Percentiles rank a stretch among this genome's conserved stretches.
Evolutionary conservation across 495 filamentous ascomycete genomes (phyloP).

Genomic region (Penicillium silybi): DNA sequence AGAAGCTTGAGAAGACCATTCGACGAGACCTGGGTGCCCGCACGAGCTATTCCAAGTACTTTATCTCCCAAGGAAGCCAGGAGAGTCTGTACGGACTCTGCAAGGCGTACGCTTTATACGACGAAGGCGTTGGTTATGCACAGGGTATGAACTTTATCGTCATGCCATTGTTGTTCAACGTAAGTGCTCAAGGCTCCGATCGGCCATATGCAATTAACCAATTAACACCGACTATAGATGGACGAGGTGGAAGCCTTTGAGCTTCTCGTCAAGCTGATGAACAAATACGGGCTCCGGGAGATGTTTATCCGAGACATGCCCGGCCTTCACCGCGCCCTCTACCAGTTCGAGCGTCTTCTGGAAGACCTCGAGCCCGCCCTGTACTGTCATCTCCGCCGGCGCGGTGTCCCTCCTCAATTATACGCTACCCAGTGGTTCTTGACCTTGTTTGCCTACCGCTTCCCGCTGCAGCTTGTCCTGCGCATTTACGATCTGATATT

Average conservation of each 20-base stretch:
- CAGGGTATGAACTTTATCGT: conserved; percentile 99
- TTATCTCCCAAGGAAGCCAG: conserved; percentile 81
- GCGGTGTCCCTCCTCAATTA: conserved; percentile 81
- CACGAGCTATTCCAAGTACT: conserved; percentile 94
- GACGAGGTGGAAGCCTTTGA: conserved; percentile 96
- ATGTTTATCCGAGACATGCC: conserved; percentile 97
- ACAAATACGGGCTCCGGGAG: conserved; percentile 87
- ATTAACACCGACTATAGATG: conserved; percentile 57
- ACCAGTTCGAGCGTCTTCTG: conserved; percentile 90
- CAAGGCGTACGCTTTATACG: conserved; percentile 95
- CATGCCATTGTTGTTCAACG: conserved; percentile 96
- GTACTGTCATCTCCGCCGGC: conserved; percentile 89
- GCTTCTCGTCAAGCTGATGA: conserved; percentile 91
- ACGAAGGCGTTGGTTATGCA: conserved; percentile 92
- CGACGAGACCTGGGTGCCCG: conserved; percentile 83
- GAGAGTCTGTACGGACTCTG: conserved; percentile 93
- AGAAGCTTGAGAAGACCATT: conserved; percentile 88
- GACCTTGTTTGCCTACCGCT: conserved; percentile 97
- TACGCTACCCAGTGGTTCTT: conserved; percentile 99
- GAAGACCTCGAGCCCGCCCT: conserved; percentile 93
- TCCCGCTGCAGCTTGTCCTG: conserved; percentile 91
- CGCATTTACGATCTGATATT: conserved; percentile 96
- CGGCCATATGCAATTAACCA: background rate
- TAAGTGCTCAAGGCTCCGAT: conserved; percentile 37
- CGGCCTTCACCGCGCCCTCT: conserved; percentile 86